Base-by-base conservation (phyloP, 148 eudicot genomes). In the Chenopodium formosanum region DNA sequence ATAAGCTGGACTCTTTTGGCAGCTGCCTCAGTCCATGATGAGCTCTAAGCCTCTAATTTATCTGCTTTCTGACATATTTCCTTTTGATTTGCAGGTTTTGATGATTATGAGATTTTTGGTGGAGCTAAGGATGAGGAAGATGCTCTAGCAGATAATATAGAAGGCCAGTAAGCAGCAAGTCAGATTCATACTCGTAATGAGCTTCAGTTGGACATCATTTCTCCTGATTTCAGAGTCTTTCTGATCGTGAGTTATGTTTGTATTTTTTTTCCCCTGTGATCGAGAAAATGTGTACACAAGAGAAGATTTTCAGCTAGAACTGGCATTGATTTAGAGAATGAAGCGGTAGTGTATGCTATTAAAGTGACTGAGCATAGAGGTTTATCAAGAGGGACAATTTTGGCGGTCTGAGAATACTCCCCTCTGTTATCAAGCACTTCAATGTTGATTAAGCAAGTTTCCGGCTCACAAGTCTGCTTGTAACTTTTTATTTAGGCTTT, bases 91-190 rank as follows among this genome's bases (percentile, higher is more conserved):
- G 83, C 91, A 95, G 97, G 94, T 70, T 95, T 92, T 85, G 90
- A 91, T 78, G 97, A 95, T 83, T 87, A 75, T 81, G 98, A 93
- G 84, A 90, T 92, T 65, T 92, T 93, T 78, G 87, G 89, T 23
- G 92, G 88, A 76, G 85, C 72, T 76, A 88, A 88, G 84, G 90
- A 89, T 31, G 87, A 84, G 22, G 94, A 86, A 75, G 90, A 87
- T 77, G 86, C 83, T 81, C 85, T 88, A 52, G 91, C 83, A 67
- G 84, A 87, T 22, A 74, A 79, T 52, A 22, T 56, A 19, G 79
- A 50, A 46, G 76, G 80, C 12, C 75, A 69, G 70, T 76, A 77
- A 82, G 40, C 48, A 34, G 80, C 32, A 75, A 46, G 58, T 60
- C 25, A 52, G 78, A 37, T 37, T 70, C 29, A 27, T 17, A n/a